phyloP scores from a whole-genome alignment of 2,329 filamentous ascomycete species.

The Lachnellula subtilissima region DNA sequence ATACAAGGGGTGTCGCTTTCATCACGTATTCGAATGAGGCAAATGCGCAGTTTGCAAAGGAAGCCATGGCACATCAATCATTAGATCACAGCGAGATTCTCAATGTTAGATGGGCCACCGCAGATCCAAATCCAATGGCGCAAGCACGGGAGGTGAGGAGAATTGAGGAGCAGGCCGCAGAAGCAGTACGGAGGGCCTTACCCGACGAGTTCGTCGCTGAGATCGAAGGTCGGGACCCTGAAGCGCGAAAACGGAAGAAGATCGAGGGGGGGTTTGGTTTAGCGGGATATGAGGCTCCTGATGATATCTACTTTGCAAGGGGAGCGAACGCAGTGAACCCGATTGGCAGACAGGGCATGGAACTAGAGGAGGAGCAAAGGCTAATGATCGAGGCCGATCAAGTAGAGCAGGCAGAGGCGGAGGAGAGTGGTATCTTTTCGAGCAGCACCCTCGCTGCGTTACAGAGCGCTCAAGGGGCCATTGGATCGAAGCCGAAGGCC shows the following conservation, averaged over 20 bases:
- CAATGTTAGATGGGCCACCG: conserved; percentile 95
- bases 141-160: conserved; percentile 84
- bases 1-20: conserved; percentile 85
- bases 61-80: conserved; percentile 92
- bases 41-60: conserved; percentile 85
- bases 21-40: conserved; percentile 90
- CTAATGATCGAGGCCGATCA: conserved; percentile 48
- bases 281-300: conserved; percentile 73
- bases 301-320: conserved; percentile 86
- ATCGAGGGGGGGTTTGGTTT: conserved; percentile 86
- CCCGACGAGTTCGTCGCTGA: conserved; percentile 89
- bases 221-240: conserved; percentile 85
- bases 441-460: conserved; percentile 77
- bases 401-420: conserved; percentile 36
- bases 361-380: conserved; percentile 58
- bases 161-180: conserved; percentile 93
- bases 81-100: conserved; percentile 88
- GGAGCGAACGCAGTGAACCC: conserved; percentile 65
- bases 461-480: conserved; percentile 51
- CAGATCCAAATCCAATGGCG: conserved; percentile 91
- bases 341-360: conserved; percentile 52
- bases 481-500: conserved; percentile 46
- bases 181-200: conserved; percentile 81
- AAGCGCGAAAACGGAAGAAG: conserved; percentile 81
- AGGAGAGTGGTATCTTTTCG: conserved; percentile 67